Percentiles rank a stretch among this genome's conserved stretches.
phyloP scores from a whole-genome alignment of 495 filamentous ascomycete genomes.

The Aspergillus diversus region DNA sequence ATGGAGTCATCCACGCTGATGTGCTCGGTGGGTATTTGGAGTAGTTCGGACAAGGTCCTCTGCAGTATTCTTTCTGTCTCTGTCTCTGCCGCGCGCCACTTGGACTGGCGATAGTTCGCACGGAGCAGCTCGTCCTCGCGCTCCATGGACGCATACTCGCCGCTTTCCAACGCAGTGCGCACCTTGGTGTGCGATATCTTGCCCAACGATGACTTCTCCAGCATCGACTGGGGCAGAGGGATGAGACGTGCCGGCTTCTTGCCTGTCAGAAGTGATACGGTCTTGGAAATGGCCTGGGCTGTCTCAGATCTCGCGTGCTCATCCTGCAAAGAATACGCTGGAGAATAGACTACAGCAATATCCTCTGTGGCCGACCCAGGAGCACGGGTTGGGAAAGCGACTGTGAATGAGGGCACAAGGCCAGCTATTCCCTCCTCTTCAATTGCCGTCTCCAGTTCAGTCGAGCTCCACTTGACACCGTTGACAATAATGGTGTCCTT shows the following conservation, averaged over 20 bases:
- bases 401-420: conserved; percentile 26
- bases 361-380: conserved; percentile 32
- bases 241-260: conserved; percentile 14
- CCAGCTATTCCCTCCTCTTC: conserved; percentile 38
- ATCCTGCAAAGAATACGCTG: conserved; percentile 15
- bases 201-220: conserved; percentile 47
- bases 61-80: conserved; percentile 20
- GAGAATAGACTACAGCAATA: conserved; percentile 35
- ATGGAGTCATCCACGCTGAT: conserved; percentile 35
- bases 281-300: conserved; percentile 2
- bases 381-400: conserved; percentile 32
- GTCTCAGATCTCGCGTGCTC: conserved; percentile 3
- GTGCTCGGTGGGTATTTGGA: conserved; percentile 20
- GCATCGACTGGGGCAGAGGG: conserved; percentile 18
- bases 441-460: conserved; percentile 45
- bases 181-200: conserved; percentile 53
- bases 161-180: conserved; percentile 34
- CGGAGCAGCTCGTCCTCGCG: conserved; percentile 1
- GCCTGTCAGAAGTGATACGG: background rate
- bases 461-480: conserved; percentile 45
- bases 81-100: conserved; percentile 1
- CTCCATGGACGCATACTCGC: conserved; percentile 27
- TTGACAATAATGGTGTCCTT: conserved; percentile 60
- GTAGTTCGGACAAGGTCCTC: conserved; percentile 27
- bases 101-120: background rate